phyloP scores from a whole-genome alignment of 225 moss, liverwort and hornwort genomes.

The Marchantia paleacea region DNA sequence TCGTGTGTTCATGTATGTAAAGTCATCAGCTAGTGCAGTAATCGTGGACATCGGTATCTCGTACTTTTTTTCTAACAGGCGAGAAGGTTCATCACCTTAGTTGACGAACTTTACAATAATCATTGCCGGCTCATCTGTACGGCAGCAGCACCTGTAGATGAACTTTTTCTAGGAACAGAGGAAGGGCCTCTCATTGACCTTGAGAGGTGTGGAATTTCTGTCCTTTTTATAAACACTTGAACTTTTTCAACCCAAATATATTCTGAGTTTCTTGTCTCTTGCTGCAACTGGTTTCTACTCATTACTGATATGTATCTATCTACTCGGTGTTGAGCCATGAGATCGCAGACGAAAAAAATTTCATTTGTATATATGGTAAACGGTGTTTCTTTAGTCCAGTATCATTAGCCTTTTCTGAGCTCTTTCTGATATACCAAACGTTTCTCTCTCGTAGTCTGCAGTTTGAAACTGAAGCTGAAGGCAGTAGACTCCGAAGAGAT shows the following conservation, averaged over 20 bases:
- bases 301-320: neutral
- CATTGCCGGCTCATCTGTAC: constrained; percentile 88
- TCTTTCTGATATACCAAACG: neutral
- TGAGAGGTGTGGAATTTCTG: constrained; percentile 52
- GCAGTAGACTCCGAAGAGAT: constrained; percentile 71
- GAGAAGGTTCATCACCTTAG: constrained; percentile 83
- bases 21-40: neutral
- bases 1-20: neutral
- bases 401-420: neutral
- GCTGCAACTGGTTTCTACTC: neutral
- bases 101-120: constrained; percentile 97
- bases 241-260: neutral
- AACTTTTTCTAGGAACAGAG: constrained; percentile 77
- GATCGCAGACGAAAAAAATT: neutral
- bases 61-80: constrained; percentile 47
- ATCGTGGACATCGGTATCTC: neutral
- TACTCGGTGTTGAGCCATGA: neutral
- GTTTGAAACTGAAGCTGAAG: constrained; percentile 94
- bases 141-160: constrained; percentile 73
- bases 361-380: no score
- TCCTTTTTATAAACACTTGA: neutral
- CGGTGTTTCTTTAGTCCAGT: no score
- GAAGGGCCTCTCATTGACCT: constrained; percentile 79
- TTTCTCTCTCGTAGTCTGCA: constrained; percentile 55
- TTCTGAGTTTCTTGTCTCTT: neutral